A percentile compares a stretch with the other conserved stretches of the same genome.
Conservation (phyloP, 148 eudicot species). For the Arbutus unedo region DNA sequence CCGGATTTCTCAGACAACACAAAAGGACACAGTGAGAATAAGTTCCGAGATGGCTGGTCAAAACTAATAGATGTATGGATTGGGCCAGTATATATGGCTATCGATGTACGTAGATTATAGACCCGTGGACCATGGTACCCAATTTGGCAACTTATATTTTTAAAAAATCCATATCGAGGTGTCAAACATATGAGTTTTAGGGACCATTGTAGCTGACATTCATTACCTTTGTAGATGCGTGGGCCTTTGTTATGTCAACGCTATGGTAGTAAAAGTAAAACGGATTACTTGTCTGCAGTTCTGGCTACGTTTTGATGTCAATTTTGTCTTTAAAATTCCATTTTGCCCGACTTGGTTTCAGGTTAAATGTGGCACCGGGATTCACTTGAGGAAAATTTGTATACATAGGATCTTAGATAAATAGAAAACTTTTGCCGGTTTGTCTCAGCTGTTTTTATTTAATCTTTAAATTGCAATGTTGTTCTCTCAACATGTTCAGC, state of each 20-base stretch:
- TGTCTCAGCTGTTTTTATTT: background rate
- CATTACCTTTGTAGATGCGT: background rate
- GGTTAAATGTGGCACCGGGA: background rate
- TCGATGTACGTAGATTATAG: background rate
- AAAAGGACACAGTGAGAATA: background rate
- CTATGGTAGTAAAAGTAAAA: background rate
- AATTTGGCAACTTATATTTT: background rate
- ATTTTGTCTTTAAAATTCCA: slow-evolving; percentile 1
- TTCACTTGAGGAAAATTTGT: background rate
- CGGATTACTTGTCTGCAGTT: background rate
- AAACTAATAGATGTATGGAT: background rate
- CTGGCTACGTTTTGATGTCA: background rate
- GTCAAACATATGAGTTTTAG: background rate
- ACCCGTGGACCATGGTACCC: background rate
- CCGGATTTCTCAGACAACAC: too few species aligned
- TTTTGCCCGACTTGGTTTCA: too few species aligned
- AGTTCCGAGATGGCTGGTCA: background rate
- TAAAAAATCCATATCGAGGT: background rate
- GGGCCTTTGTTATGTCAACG: background rate
- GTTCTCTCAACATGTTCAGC: background rate
- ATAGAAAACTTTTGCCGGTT: background rate
- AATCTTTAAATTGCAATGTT: background rate
- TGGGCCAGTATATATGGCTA: background rate
- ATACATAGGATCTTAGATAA: background rate
- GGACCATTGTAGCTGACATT: background rate